Evolutionary conservation across 2,329 filamentous ascomycete species (phyloP).

Genomic region (Corniculantispora saksenae): DNA sequence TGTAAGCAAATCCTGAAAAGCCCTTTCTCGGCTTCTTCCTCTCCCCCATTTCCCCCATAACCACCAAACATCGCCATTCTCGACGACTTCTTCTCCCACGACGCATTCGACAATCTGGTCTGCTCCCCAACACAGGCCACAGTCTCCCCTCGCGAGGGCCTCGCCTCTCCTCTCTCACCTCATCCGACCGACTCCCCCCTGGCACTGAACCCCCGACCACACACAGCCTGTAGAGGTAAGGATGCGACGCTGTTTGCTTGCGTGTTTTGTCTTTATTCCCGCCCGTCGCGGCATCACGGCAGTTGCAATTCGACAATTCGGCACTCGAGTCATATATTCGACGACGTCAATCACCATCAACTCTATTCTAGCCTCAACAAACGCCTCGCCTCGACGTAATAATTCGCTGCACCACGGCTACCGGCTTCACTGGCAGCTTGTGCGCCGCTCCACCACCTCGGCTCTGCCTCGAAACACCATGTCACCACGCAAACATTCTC

Average conservation of each 20-base stretch:
- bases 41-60: not conserved
- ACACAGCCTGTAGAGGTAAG: conserved; percentile 9
- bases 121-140: not conserved
- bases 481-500: too few species aligned
- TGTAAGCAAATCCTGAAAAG: not conserved
- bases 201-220: not conserved
- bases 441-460: conserved; percentile 9
- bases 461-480: not conserved
- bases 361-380: not conserved
- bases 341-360: not conserved
- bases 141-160: not conserved
- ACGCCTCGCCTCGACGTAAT: not conserved
- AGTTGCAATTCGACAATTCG: not conserved
- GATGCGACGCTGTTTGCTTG: conserved; percentile 9
- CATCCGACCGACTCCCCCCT: not conserved
- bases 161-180: not conserved
- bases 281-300: not conserved
- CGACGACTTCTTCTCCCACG: not conserved
- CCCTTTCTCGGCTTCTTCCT: not conserved
- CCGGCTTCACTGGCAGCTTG: conserved; percentile 6
- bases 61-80: not conserved
- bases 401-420: not conserved
- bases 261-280: not conserved
- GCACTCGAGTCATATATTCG: not conserved
- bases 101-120: not conserved